A percentile compares a stretch with the other conserved stretches of the same genome.
Conservation (phyloP, 2,329 filamentous ascomycete species). For the Sporothrix pseudoabietina region DNA sequence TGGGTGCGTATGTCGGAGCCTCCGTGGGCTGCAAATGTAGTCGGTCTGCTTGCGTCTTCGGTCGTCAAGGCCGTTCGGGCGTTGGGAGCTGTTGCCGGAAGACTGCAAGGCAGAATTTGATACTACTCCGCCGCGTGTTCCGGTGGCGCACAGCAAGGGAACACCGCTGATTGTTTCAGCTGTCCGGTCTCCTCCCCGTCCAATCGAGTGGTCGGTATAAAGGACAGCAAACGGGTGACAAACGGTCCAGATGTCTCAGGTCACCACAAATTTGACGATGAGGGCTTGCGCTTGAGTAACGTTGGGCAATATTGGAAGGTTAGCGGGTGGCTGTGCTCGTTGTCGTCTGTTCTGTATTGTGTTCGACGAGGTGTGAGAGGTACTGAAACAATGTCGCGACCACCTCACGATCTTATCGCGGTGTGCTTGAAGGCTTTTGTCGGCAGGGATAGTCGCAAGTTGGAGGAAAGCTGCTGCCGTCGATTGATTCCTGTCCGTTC, state of each 20-base stretch:
- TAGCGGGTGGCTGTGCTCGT: neutral
- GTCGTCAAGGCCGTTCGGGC: neutral
- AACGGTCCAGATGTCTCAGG: slow-evolving; percentile 25
- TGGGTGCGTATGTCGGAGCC: slow-evolving; percentile 13
- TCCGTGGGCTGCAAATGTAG: neutral
- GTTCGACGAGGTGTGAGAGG: no score
- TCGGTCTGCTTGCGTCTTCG: neutral
- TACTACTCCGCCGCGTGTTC: neutral
- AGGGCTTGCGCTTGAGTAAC: neutral
- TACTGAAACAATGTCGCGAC: neutral
- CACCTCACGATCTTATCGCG: neutral
- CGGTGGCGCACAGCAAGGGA: slow-evolving; percentile 5
- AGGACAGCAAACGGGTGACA: neutral
- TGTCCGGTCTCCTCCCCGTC: neutral
- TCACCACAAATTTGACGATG: neutral
- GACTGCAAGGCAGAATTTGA: neutral
- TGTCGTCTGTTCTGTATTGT: neutral
- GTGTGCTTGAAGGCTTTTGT: no score
- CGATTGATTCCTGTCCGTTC: neutral
- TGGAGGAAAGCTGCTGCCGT: neutral
- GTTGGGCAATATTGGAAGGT: neutral
- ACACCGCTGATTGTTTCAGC: slow-evolving; percentile 2
- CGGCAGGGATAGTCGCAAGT: neutral
- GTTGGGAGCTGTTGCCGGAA: neutral
- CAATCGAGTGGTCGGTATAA: neutral